Conservation (phyloP, 2,329 filamentous ascomycete genomes). For the Ophiostoma fasciatum region DNA sequence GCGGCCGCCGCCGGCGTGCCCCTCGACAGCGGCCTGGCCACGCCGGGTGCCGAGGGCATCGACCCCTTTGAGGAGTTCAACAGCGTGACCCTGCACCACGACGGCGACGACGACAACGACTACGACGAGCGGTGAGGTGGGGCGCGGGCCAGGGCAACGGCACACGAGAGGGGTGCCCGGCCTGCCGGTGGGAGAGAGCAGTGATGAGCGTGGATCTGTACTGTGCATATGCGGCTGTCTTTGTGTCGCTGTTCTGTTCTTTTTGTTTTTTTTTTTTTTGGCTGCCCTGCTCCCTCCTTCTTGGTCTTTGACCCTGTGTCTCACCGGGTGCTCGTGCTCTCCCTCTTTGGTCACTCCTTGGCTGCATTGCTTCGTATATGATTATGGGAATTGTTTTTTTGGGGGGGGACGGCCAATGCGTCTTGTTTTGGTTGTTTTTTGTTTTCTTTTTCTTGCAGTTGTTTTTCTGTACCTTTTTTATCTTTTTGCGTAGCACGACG, state of each 20-base stretch:
- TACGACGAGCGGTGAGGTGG: constrained; percentile 11
- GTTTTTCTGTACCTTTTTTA: too few relatives aligned
- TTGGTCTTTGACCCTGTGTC: neutral
- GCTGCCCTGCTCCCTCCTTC: neutral
- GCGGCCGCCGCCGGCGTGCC: constrained; percentile 63
- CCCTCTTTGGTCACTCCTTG: neutral
- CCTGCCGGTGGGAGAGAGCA: too few relatives aligned
- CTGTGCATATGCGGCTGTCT: neutral
- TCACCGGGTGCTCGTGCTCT: neutral
- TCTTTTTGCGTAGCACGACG: too few relatives aligned
- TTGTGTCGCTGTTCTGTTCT: neutral
- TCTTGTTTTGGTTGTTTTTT: too few relatives aligned
- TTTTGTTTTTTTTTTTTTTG: neutral
- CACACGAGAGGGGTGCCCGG: too few relatives aligned
- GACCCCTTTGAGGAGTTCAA: constrained; percentile 99
- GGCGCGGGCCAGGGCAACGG: neutral
- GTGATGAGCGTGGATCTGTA: too few relatives aligned
- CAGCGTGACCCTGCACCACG: constrained; percentile 92
- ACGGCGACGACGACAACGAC: constrained; percentile 58
- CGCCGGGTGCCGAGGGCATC: constrained; percentile 59
- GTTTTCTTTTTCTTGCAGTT: too few relatives aligned
- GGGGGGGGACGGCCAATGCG: too few relatives aligned
- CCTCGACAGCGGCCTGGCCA: constrained; percentile 70
- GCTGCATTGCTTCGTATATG: neutral
- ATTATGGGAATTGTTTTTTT: too few relatives aligned